phyloP scores from a whole-genome alignment of 1,284 basidiomycete genomes.

The Microbotryum scabiosae region DNA sequence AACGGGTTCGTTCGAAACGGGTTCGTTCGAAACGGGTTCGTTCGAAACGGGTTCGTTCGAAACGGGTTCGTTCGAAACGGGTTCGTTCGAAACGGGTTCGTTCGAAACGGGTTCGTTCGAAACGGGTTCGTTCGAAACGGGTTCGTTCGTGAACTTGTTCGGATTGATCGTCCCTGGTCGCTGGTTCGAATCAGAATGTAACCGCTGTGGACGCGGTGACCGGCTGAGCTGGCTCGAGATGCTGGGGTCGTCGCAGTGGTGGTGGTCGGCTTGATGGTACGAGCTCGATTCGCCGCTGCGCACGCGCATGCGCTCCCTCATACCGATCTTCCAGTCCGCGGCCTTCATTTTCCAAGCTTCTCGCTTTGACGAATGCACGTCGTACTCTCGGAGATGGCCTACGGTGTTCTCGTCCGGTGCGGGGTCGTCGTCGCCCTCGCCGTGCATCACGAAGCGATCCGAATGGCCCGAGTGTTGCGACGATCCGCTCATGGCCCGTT shows the following conservation, averaged over 20 bases:
- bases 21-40: too few relatives aligned
- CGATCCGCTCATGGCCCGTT: not conserved
- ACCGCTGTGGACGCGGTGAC: not conserved
- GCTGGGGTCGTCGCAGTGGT: slow-evolving; percentile 1
- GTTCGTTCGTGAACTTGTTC: not conserved
- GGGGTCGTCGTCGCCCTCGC: not conserved
- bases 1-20: not conserved
- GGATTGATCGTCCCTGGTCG: not conserved
- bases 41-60: too few relatives aligned
- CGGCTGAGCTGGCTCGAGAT: slow-evolving; percentile 1
- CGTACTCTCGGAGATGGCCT: slow-evolving; percentile 12
- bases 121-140: too few relatives aligned
- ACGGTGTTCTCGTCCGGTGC: not conserved
- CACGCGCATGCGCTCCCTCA: not conserved
- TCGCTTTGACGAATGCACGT: not conserved
- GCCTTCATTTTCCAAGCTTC: slow-evolving; percentile 3
- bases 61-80: too few relatives aligned
- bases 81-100: too few relatives aligned
- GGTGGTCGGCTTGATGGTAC: not conserved
- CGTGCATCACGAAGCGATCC: too few relatives aligned
- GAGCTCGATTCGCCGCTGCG: not conserved
- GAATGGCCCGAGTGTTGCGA: not conserved
- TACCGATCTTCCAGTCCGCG: not conserved
- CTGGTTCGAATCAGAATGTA: not conserved
- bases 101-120: too few relatives aligned